A percentile compares a stretch with the other conserved stretches of the same genome.
Evolutionary conservation across 805 yeast genomes (phyloP).

Genomic region (Lipomyces japonicus): DNA sequence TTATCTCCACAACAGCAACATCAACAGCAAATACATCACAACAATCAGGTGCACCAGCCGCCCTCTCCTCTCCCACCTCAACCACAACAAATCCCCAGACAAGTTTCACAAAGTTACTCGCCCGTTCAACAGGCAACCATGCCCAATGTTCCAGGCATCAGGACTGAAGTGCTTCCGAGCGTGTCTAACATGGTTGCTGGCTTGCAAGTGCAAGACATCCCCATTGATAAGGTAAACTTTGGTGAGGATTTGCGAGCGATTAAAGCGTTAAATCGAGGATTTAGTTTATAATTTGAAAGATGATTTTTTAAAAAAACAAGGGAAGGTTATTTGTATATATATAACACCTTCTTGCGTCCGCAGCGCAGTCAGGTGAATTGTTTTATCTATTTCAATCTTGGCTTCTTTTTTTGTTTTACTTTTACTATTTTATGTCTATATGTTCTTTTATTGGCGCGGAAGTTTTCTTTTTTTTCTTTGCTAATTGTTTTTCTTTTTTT

Average conservation of each 20-base stretch:
- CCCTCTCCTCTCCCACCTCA: neutral
- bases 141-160: neutral
- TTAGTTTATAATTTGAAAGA: too few relatives aligned
- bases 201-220: slow-evolving; percentile 30
- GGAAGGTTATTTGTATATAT: too few relatives aligned
- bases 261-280: slow-evolving; percentile 30
- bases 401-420: too few relatives aligned
- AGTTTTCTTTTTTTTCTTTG: too few relatives aligned
- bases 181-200: slow-evolving; percentile 11
- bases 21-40: neutral
- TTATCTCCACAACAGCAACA: neutral
- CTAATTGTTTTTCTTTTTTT: too few relatives aligned
- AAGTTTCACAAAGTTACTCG: slow-evolving; percentile 1
- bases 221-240: slow-evolving; percentile 32
- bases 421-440: too few relatives aligned
- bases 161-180: slow-evolving; percentile 12
- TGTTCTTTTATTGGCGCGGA: too few relatives aligned
- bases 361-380: too few relatives aligned
- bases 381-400: too few relatives aligned
- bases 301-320: too few relatives aligned
- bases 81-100: neutral
- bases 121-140: neutral
- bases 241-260: slow-evolving; percentile 37
- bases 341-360: too few relatives aligned
- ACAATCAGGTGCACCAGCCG: neutral